A percentile compares a stretch with the other conserved stretches of the same genome.
phyloP scores from a whole-genome alignment of 2,329 filamentous ascomycete species.

The Magnaporthiopsis incrustans region DNA sequence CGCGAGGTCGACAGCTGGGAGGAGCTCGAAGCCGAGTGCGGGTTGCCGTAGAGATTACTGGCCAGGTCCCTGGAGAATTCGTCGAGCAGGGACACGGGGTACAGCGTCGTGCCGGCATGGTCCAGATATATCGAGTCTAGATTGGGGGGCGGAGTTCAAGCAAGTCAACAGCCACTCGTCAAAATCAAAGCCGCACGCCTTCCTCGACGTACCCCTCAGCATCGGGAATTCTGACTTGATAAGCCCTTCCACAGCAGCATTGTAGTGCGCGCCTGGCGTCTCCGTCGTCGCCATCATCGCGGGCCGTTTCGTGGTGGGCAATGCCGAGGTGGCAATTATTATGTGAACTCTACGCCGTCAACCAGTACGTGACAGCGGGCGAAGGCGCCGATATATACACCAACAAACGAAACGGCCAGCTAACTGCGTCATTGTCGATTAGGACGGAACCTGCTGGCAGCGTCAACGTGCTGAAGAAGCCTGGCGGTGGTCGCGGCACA shows the following conservation, averaged over 20 bases:
- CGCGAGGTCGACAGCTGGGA: constrained; percentile 69
- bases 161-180: background rate
- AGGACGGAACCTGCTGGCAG: no score
- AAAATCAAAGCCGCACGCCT: background rate
- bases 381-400: background rate
- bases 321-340: background rate
- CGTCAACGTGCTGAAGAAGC: no score
- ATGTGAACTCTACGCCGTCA: background rate
- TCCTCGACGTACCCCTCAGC: background rate
- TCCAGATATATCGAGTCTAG: constrained; percentile 75
- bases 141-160: background rate
- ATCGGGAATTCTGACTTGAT: constrained; percentile 6
- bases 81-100: constrained; percentile 73
- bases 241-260: constrained; percentile 1
- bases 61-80: constrained; percentile 73
- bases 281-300: background rate
- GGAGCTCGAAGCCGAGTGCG: constrained; percentile 76
- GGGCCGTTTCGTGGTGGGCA: background rate
- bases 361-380: background rate
- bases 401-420: background rate
- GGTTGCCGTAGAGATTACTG: constrained; percentile 76
- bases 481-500: background rate
- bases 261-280: background rate
- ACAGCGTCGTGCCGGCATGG: constrained; percentile 87
- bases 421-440: background rate